A percentile compares a stretch with the other conserved stretches of the same genome.
These are phyloP conservation scores for Sonneratia alba DNA, from an alignment of 345 rosid species.

Conservation along the genomic window DNA sequence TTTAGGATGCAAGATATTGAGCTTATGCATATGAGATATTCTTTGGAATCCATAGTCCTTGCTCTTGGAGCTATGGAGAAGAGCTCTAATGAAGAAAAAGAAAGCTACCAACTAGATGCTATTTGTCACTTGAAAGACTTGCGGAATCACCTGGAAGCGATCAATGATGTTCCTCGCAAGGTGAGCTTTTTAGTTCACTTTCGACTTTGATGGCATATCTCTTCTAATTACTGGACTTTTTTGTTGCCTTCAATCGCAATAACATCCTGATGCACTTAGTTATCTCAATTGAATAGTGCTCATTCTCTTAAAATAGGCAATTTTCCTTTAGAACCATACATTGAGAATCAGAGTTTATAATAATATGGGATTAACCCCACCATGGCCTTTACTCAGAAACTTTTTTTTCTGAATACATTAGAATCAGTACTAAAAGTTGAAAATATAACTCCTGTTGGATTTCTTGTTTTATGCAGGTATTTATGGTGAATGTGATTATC, in stretches of 20 bases:
- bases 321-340: not conserved
- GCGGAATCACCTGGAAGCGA: conserved; percentile 63
- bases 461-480: conserved; percentile 51
- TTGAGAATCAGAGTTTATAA: not conserved
- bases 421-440: not conserved
- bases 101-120: conserved; percentile 39
- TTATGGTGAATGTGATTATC: conserved; percentile 80
- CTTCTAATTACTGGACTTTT: not conserved
- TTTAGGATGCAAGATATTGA: conserved; percentile 89
- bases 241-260: not conserved
- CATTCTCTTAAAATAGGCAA: not conserved
- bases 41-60: conserved; percentile 73
- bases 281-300: not conserved
- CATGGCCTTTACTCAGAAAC: not conserved
- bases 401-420: not conserved
- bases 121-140: conserved; percentile 66
- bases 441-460: conserved; percentile 3
- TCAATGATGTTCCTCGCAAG: conserved; percentile 78
- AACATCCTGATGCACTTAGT: not conserved
- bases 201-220: not conserved
- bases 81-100: conserved; percentile 38
- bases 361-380: not conserved
- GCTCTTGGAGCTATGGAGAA: conserved; percentile 64
- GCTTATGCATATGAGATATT: conserved; percentile 94
- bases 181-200: conserved; percentile 22